Evolutionary conservation across 2,329 filamentous ascomycete species (phyloP), one percentile per base, ranked within the genome.

Genomic region (Passalora sequoiae): DNA sequence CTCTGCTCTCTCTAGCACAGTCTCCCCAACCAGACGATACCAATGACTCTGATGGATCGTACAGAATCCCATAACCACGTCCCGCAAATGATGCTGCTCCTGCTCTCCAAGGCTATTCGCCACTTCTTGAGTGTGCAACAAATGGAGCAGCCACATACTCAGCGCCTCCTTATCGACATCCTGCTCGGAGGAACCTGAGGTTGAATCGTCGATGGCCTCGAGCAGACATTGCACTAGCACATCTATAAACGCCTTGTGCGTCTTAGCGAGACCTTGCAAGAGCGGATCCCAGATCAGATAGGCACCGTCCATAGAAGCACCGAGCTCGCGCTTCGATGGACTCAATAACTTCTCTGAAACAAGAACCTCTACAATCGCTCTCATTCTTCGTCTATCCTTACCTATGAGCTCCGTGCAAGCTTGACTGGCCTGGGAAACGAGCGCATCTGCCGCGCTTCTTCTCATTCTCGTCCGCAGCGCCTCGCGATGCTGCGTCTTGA

Each of bases 121-220:
- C 59, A 55, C 24, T 59, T 50, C 8, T 2, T 58, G 54, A 3
- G 59, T 38, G 4, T 59, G 59, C 19, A 75, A 51, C 7, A 78
- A 61, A 53, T 76, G 72, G 6, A 67, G 51, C 19, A 75, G 52
- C 76, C 76, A 79, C 24, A 67, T 58, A 47, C 65, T 71, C 22
- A 72, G 40, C 2, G 65, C 71, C 58, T 77, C 71, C 25, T 58
- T 58, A 5, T 53, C 47, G 10, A 53, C 48, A 35, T 59, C 53
- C 33, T 20, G 60, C 54, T 22, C 47, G 19, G 44, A 57, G 42
- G 30, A 49, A 28, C 24, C 43, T 25, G 3, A 38, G 42, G 21
- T 53, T 42, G 33, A 59, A 57, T 2, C 27, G 16, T 62, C 61
- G 42, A 75, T 55, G 8, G 51, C 46, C 16, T 61, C 46, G 4